Percentiles rank a stretch among this genome's conserved stretches.
phyloP scores from a whole-genome alignment of 345 rosid genomes.

The Rhodomyrtus tomentosa region DNA sequence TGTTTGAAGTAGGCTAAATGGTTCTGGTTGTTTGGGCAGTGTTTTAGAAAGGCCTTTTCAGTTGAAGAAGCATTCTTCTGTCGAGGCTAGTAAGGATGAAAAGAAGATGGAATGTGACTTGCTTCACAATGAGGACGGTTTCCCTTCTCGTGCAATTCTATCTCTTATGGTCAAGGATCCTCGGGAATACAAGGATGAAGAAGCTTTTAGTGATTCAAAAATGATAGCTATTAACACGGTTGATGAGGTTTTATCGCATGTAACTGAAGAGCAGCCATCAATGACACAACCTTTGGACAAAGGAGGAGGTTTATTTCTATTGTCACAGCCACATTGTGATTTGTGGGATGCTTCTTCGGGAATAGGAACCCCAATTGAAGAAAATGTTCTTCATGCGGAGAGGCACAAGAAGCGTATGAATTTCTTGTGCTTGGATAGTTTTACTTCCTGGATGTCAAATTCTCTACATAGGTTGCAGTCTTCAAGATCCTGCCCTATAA shows the following conservation, averaged over 20 bases:
- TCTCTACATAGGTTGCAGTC: constrained; percentile 22
- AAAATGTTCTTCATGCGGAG: constrained; percentile 52
- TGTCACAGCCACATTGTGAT: constrained; percentile 3
- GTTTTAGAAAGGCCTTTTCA: constrained; percentile 14
- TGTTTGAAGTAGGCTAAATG: neutral
- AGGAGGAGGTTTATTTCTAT: neutral
- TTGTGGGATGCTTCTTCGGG: constrained; percentile 55
- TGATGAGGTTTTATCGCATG: constrained; percentile 7
- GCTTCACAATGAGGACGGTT: constrained; percentile 30
- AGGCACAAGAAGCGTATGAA: constrained; percentile 38
- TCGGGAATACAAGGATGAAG: constrained; percentile 20
- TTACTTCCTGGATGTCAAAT: constrained; percentile 9
- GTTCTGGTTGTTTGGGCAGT: constrained; percentile 26
- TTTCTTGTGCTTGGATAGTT: constrained; percentile 41
- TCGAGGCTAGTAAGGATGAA: constrained; percentile 9
- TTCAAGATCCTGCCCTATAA: constrained; percentile 50
- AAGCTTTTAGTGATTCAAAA: constrained; percentile 10
- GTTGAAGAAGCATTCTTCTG: constrained; percentile 26
- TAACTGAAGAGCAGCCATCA: constrained; percentile 10
- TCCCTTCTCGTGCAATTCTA: constrained; percentile 28
- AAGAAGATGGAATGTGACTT: constrained; percentile 4
- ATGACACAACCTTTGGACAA: constrained; percentile 13
- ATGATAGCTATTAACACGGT: constrained; percentile 6
- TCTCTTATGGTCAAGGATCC: constrained; percentile 50
- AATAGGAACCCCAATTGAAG: constrained; percentile 52